These are phyloP conservation scores for Linderniella brevidens DNA, from an alignment of 257 asterid species.

Conservation along the genomic window DNA sequence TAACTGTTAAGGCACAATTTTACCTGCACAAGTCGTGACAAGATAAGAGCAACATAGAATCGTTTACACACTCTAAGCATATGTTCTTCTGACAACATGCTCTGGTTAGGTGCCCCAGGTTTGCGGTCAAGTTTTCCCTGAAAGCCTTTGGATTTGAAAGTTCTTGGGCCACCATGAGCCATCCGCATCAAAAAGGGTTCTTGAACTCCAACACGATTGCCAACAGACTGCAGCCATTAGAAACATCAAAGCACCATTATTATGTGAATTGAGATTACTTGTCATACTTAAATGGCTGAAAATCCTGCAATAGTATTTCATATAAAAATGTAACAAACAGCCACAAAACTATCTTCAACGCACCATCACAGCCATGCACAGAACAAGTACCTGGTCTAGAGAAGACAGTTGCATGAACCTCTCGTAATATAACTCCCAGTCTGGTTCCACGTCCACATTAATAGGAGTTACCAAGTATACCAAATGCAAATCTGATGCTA, in stretches of 20 bases:
- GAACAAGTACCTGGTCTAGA: constrained; percentile 62
- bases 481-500: constrained; percentile 95
- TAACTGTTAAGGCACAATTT: not conserved
- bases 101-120: constrained; percentile 16
- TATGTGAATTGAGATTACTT: too few relatives aligned
- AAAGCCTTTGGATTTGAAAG: constrained; percentile 32
- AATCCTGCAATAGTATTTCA: too few relatives aligned
- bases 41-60: constrained; percentile 80
- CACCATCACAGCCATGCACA: constrained; percentile 7
- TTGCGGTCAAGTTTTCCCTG: constrained; percentile 28
- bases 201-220: constrained; percentile 86
- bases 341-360: not conserved
- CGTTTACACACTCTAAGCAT: constrained; percentile 80
- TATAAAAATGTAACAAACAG: too few relatives aligned
- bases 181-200: constrained; percentile 93
- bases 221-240: constrained; percentile 68
- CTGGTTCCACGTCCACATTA: constrained; percentile 92
- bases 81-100: constrained; percentile 56
- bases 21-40: constrained; percentile 95
- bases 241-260: constrained; percentile 7
- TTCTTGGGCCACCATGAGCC: constrained; percentile 95
- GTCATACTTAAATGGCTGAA: too few relatives aligned
- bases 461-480: constrained; percentile 95
- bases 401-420: constrained; percentile 81
- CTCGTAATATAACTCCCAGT: constrained; percentile 89